These are phyloP conservation scores for Colletotrichum liriopes DNA, from an alignment of 2,329 filamentous ascomycete genomes.

Conservation along the genomic window DNA sequence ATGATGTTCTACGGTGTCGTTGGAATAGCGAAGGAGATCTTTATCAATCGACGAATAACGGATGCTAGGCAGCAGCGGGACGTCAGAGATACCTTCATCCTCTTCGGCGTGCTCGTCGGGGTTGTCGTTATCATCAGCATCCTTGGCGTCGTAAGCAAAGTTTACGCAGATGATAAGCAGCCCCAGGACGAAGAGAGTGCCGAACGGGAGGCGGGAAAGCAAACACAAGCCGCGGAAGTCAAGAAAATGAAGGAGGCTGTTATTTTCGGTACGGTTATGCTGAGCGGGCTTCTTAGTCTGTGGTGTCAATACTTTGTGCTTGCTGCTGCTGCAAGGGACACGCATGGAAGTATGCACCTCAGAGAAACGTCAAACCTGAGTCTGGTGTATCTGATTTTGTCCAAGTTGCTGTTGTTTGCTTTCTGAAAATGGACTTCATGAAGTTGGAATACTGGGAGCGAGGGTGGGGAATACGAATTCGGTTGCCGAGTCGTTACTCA, in stretches of 20 bases:
- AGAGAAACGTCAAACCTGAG: background rate
- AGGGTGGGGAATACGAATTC: background rate
- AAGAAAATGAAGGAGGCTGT: background rate
- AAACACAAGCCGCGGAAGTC: background rate
- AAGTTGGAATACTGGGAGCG: no score
- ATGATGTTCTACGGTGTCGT: background rate
- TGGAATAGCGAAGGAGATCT: background rate
- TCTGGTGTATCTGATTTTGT: constrained; percentile 3
- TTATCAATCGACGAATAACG: background rate
- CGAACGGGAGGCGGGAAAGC: background rate
- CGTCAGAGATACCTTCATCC: background rate
- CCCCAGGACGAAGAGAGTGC: background rate
- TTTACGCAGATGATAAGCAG: background rate
- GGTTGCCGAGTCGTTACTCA: background rate
- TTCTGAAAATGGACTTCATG: background rate
- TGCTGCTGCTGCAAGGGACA: constrained; percentile 8
- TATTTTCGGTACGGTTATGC: background rate
- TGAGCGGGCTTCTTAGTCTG: background rate
- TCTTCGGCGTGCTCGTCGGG: background rate
- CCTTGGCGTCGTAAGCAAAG: no score
- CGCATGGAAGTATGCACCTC: constrained; percentile 1
- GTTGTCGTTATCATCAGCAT: background rate
- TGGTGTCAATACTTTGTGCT: constrained; percentile 18
- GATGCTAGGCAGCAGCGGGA: background rate
- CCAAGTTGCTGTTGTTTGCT: constrained; percentile 2